Percentiles rank a stretch among this genome's conserved stretches.
These are phyloP conservation scores for Didymella pinodella DNA, from an alignment of 2,329 filamentous ascomycete species.

Conservation along the genomic window DNA sequence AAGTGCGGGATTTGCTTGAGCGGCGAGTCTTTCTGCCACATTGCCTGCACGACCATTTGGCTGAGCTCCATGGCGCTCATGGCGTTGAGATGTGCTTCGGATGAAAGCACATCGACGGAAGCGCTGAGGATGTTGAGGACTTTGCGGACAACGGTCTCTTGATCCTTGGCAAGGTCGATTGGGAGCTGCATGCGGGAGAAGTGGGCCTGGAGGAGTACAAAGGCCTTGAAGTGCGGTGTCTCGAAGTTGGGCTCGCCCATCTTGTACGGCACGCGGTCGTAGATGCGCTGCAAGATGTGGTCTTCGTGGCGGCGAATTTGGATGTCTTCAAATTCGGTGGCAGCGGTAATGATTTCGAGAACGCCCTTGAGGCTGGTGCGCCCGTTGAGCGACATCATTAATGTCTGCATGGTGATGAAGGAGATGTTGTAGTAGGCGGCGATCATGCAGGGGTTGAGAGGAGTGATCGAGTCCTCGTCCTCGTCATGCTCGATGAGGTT, in stretches of 20 bases:
- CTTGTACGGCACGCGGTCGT: slow-evolving; percentile 94
- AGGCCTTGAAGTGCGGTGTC: slow-evolving; percentile 98
- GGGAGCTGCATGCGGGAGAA: slow-evolving; percentile 97
- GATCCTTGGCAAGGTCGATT: slow-evolving; percentile 93
- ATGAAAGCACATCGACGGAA: slow-evolving; percentile 92
- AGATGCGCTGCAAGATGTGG: slow-evolving; percentile 84
- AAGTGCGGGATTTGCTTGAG: slow-evolving; percentile 99
- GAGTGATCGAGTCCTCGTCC: slow-evolving; percentile 82
- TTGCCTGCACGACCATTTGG: slow-evolving; percentile 97
- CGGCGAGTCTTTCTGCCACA: slow-evolving; percentile 98
- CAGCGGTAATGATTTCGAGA: slow-evolving; percentile 94
- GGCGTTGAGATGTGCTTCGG: slow-evolving; percentile 93
- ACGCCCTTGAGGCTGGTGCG: slow-evolving; percentile 97
- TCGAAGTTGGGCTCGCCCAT: slow-evolving; percentile 87
- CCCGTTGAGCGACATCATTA: slow-evolving; percentile 86
- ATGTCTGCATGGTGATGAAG: slow-evolving; percentile 99
- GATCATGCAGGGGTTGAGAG: slow-evolving; percentile 97
- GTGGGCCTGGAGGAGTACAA: slow-evolving; percentile 95
- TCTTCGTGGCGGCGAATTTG: slow-evolving; percentile 95
- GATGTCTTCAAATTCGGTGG: slow-evolving; percentile 94
- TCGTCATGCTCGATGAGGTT: slow-evolving; percentile 97
- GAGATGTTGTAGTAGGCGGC: slow-evolving; percentile 99
- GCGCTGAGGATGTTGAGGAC: slow-evolving; percentile 88
- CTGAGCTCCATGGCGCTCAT: slow-evolving; percentile 99
- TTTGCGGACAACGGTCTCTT: slow-evolving; percentile 85